Evolutionary conservation across 805 yeast genomes (phyloP).

Genomic region (Starmerella vitae): DNA sequence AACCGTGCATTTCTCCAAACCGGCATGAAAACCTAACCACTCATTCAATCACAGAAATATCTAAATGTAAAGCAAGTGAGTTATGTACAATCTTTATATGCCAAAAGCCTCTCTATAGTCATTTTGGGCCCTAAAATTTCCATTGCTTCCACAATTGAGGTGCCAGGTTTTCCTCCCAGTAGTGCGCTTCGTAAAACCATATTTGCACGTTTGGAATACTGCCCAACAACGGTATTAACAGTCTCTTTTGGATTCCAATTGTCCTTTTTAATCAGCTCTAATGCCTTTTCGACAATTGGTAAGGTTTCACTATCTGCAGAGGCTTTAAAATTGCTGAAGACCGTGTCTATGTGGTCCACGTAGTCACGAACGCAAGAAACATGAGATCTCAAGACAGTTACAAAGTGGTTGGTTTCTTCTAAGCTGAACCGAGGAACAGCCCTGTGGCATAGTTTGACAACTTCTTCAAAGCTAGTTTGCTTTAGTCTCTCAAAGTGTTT

Average conservation of each 20-base stretch:
- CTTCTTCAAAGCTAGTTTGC: constrained; percentile 4
- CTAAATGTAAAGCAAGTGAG: background rate
- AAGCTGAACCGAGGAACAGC: constrained; percentile 18
- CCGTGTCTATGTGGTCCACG: constrained; percentile 27
- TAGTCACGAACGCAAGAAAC: constrained; percentile 45
- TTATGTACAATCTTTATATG: background rate
- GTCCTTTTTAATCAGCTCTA: background rate
- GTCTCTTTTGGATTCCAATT: constrained; percentile 5
- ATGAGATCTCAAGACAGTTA: constrained; percentile 36
- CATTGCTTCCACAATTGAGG: constrained; percentile 46
- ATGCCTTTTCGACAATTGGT: constrained; percentile 2
- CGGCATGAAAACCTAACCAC: constrained; percentile 5
- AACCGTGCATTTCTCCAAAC: constrained; percentile 17
- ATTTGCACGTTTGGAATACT: constrained; percentile 31
- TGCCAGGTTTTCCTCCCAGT: constrained; percentile 58
- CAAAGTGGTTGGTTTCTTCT: constrained; percentile 30
- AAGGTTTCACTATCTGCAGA: background rate
- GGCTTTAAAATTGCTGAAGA: constrained; percentile 5
- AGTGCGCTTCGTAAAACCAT: constrained; percentile 53
- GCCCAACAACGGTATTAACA: background rate
- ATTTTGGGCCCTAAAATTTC: constrained; percentile 39
- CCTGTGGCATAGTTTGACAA: constrained; percentile 9
- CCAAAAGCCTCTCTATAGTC: no score
- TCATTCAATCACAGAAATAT: background rate
- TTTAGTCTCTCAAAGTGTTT: constrained; percentile 31